Conservation (phyloP, 306 rosid species). For the Trichosanthes cucumerina region DNA sequence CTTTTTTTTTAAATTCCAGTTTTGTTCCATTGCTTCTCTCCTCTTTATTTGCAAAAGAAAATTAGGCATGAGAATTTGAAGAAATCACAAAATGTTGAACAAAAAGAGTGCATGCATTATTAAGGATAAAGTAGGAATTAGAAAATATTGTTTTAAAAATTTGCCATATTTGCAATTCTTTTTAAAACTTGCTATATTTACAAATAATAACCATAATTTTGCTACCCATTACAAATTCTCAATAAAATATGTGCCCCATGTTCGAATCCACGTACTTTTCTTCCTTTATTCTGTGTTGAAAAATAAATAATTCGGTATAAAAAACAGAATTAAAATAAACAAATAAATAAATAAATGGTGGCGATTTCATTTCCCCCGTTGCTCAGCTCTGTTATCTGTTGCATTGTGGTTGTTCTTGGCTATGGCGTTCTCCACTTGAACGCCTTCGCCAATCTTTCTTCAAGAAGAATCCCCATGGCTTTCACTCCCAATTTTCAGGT, state of each 20-base stretch:
- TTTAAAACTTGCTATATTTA: too few species aligned
- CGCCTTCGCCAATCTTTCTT: background rate
- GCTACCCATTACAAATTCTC: too few species aligned
- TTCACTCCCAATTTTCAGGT: constrained; percentile 4
- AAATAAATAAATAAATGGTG: background rate
- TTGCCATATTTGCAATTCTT: too few species aligned
- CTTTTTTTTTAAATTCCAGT: too few species aligned
- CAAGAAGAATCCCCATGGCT: background rate
- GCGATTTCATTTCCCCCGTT: background rate
- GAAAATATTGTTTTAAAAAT: too few species aligned
- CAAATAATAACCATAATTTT: too few species aligned
- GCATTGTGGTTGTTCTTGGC: background rate
- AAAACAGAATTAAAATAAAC: background rate
- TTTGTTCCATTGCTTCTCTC: too few species aligned
- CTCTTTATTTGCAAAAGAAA: too few species aligned
- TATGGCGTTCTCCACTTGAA: background rate
- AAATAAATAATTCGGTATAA: background rate
- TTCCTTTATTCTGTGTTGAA: background rate
- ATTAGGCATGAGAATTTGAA: too few species aligned
- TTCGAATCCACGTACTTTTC: background rate
- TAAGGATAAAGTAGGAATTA: too few species aligned
- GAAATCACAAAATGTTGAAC: too few species aligned
- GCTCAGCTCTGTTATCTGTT: constrained; percentile 1
- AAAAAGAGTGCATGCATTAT: too few species aligned
- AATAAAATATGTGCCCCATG: background rate